phyloP scores from a whole-genome alignment of 495 filamentous ascomycete genomes.

The Immersiella caudata region DNA sequence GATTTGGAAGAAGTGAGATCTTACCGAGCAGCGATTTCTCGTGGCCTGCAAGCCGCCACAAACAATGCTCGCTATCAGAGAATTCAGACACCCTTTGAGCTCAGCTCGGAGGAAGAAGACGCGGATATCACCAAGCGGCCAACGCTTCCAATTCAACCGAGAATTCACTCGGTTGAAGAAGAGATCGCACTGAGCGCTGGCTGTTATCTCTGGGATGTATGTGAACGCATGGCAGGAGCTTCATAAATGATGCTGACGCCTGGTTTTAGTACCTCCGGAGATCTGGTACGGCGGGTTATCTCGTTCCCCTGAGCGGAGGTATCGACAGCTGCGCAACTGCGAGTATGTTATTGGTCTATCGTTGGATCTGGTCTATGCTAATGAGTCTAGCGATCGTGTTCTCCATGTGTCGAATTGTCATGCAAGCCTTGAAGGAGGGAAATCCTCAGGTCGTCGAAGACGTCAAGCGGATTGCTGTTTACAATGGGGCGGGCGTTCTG shows the following conservation, averaged over 20 bases:
- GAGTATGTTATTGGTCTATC: conserved; percentile 26
- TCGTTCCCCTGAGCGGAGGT: conserved; percentile 66
- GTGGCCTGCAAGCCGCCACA: conserved; percentile 60
- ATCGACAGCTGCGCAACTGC: conserved; percentile 67
- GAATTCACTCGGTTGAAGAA: conserved; percentile 68
- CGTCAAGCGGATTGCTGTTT: conserved; percentile 62
- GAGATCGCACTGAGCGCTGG: conserved; percentile 73
- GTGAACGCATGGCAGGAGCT: neutral
- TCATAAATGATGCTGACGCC: neutral
- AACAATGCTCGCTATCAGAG: conserved; percentile 42
- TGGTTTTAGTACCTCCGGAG: conserved; percentile 62
- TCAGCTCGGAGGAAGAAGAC: conserved; percentile 43
- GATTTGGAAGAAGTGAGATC: conserved; percentile 76
- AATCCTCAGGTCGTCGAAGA: conserved; percentile 70
- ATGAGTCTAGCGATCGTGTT: conserved; percentile 62
- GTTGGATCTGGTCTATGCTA: neutral
- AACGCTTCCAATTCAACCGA: conserved; percentile 39
- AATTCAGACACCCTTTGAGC: conserved; percentile 44
- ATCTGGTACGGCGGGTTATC: conserved; percentile 61
- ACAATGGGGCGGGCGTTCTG: conserved; percentile 53
- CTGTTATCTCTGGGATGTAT: conserved; percentile 76
- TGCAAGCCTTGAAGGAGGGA: conserved; percentile 63
- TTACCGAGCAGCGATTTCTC: conserved; percentile 53
- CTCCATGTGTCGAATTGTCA: conserved; percentile 77
- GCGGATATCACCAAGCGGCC: conserved; percentile 34